These are phyloP conservation scores for Ambrosia trifida DNA, from an alignment of 129 eudicot species.

Conservation along the genomic window DNA sequence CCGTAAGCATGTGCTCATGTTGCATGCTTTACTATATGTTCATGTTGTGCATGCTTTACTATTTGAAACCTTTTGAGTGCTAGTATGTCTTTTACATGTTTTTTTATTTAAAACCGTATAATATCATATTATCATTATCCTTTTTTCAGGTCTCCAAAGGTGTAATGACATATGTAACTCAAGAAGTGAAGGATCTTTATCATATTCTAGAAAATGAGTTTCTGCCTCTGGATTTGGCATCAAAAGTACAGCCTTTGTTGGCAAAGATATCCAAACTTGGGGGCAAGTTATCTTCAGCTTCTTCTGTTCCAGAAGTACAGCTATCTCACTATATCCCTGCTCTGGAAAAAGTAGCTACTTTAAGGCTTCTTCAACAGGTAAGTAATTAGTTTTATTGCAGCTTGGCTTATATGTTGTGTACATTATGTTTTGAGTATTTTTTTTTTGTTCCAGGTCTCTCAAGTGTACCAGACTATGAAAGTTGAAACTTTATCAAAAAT, in stretches of 20 bases:
- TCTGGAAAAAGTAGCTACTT: constrained; percentile 67
- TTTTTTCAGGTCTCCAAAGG: constrained; percentile 68
- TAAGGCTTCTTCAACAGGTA: constrained; percentile 85
- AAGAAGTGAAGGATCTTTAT: constrained; percentile 83
- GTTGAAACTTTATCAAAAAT: constrained; percentile 58
- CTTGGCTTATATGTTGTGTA: background rate
- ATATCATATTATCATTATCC: background rate
- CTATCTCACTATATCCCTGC: constrained; percentile 64
- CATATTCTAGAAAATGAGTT: constrained; percentile 73
- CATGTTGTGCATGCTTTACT: background rate
- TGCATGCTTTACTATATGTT: background rate
- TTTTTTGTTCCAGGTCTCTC: constrained; percentile 50
- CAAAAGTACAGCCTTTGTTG: constrained; percentile 67
- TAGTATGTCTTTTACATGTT: background rate
- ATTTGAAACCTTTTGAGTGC: background rate
- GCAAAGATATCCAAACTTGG: constrained; percentile 67
- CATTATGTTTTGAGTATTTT: background rate
- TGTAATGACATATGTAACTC: constrained; percentile 77
- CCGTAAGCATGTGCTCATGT: background rate
- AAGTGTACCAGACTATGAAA: constrained; percentile 71
- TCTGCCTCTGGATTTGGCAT: constrained; percentile 60
- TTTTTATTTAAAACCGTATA: background rate
- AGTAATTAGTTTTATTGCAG: background rate
- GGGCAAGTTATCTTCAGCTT: constrained; percentile 70
- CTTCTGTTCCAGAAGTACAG: constrained; percentile 81